Conservation (phyloP, 2,329 filamentous ascomycete genomes). For the Scytalidium sp. region DNA sequence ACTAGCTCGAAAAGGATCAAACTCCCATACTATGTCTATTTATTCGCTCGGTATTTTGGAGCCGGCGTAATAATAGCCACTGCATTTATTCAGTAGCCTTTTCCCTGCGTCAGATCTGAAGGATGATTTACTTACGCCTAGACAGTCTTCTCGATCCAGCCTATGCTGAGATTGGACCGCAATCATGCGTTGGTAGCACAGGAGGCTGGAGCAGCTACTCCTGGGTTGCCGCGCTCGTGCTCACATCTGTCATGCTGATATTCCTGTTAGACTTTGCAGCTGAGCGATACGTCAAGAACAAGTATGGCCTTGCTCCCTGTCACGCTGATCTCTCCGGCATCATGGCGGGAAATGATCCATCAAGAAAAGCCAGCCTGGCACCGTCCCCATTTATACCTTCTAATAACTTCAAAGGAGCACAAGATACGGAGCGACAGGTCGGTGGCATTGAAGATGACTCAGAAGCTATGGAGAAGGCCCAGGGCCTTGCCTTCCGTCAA, state of each 20-base stretch:
- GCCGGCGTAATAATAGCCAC: no score
- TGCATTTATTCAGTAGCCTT: slow-evolving; percentile 16
- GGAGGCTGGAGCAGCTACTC: slow-evolving; percentile 47
- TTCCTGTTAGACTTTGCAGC: slow-evolving; percentile 49
- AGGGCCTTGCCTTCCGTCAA: slow-evolving; percentile 47
- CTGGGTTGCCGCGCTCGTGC: slow-evolving; percentile 50
- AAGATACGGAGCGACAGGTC: neutral
- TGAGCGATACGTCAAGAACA: slow-evolving; percentile 47
- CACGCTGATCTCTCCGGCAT: neutral
- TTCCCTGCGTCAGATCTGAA: slow-evolving; percentile 49
- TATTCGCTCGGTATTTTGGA: no score
- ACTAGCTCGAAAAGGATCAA: slow-evolving; percentile 28
- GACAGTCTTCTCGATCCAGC: slow-evolving; percentile 17
- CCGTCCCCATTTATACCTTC: no score
- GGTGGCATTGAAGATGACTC: neutral
- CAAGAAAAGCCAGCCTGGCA: no score
- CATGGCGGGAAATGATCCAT: slow-evolving; percentile 18
- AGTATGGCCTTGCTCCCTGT: slow-evolving; percentile 32
- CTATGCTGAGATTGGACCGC: slow-evolving; percentile 29
- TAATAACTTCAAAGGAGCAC: no score
- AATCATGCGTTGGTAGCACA: slow-evolving; percentile 42
- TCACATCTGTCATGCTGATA: slow-evolving; percentile 44
- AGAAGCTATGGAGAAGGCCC: neutral
- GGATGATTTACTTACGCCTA: no score
- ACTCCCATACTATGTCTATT: no score